Evolutionary conservation across 1,139 yeast species (phyloP), one percentile per base, ranked within the genome.

Genomic region (Pichia cactophila): DNA sequence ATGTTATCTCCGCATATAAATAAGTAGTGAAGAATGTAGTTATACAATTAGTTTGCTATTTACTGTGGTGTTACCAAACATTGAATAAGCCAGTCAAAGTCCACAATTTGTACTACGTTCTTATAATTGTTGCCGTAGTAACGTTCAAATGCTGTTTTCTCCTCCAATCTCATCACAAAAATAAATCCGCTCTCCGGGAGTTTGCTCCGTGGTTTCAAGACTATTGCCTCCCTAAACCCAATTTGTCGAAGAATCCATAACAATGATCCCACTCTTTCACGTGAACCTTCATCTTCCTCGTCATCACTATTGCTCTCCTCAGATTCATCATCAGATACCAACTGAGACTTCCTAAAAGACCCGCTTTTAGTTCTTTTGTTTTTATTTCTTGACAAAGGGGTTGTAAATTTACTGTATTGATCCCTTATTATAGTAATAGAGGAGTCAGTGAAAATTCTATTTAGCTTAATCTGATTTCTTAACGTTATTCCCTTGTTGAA

Each of bases 1-100:
- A 17, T 17, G 20, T 17, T 17, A 17, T 17, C 20, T 17, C 20
- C 20, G 20, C 20, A 17, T 17, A 17, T 17, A 17, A 17, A 17
- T 17, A 17, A 17, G 20, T 17, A 17, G 20, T 17, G 20, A 17
- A 17, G 20, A 17, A 17, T 17, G 20, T 17, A 17, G 23, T 23
- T 23, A 23, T 23, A 23, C 23, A 23, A 23, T 23, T 5, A 23
- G 5, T 4, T 23, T 23, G 23, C 23, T 6, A 9, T 28, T 28
- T 17, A 37, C 26, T 7, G 10, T 16, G 17, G 44, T 5, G 44
- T 42, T 11, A 83, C 81, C 10, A 82, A 73, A 58, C 87, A 78
- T 56, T 84, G 90, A 1, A 83, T 86, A 1, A 83, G 70, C 90
- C 90, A 83, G 61, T 84, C 90, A 83, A 87, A 82, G 56, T 76